Evolutionary conservation across 2,329 filamentous ascomycete species (phyloP), one percentile per base, ranked within the genome.

Genomic region (Scytalidium sp.): DNA sequence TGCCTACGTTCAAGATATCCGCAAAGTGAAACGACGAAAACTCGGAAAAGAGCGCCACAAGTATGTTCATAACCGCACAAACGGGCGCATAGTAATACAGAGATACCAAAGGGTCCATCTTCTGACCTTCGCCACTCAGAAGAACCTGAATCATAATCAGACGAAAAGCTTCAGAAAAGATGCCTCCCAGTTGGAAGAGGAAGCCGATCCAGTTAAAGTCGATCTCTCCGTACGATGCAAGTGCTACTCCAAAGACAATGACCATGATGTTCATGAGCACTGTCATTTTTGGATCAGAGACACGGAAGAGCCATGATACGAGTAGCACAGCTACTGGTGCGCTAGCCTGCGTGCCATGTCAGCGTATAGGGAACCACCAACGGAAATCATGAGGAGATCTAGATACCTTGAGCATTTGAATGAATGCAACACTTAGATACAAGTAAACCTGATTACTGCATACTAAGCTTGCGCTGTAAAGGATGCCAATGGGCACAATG

Each of bases 341-440:
- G 41, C 91, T 97, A 59, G 94, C 94, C 89, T 92, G 56, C 40
- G 43, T n/a, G 7, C 11, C 9, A 3, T 8, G 25, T 45, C 19
- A 45, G 43, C 19, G 19, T 25, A 19, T 7, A 17, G 39, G n/a
- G n/a, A 6, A 7, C 46, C 21, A 60, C 23, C 19, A 19, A 13
- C 29, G 7, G 8, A 46, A 36, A 40, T 39, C 8, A 46, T 5
- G 15, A 27, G 7, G 25, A 13, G 25, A 7, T 27, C n/a, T n/a
- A n/a, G n/a, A n/a, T 55, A 90, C 87, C 88, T 97, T 97, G 70
- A 97, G 85, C 93, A 97, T 97, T 79, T 97, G 93, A 65, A 97
- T 97, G 71, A 97, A 97, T 53, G 93, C 88, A 51, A 97, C 93
- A 59, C 88, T 94, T 54, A 97, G 83, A 72, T 97, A 96, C 49